Evolutionary conservation across 176 grass and related monocot species (phyloP).

Genomic region (Avena insularis): DNA sequence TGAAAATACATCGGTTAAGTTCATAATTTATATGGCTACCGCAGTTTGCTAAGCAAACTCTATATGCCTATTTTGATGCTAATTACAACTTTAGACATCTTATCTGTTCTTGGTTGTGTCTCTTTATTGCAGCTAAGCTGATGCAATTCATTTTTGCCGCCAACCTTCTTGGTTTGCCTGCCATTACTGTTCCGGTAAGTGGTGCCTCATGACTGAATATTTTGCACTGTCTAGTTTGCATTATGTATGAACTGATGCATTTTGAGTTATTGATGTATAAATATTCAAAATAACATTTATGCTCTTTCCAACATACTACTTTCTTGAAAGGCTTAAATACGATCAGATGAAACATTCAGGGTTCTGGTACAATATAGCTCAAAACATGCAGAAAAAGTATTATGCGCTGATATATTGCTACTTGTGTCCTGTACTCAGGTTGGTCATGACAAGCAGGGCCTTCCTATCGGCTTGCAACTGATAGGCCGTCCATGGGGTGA

Average conservation of each 20-base stretch:
- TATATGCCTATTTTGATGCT: not conserved
- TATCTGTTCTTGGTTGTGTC: constrained; percentile 18
- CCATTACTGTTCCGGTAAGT: constrained; percentile 95
- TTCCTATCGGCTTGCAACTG: constrained; percentile 93
- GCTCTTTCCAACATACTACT: constrained; percentile 27
- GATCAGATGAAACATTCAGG: not conserved
- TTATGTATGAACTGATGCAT: not conserved
- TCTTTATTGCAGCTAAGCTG: constrained; percentile 62
- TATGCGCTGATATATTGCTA: not conserved
- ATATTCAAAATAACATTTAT: not conserved
- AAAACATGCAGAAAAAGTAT: not conserved
- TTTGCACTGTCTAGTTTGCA: not conserved
- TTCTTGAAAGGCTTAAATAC: not conserved
- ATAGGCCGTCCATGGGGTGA: constrained; percentile 97
- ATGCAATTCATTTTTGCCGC: constrained; percentile 86
- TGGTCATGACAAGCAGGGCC: constrained; percentile 87
- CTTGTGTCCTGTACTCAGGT: constrained; percentile 57
- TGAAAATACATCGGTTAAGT: not conserved
- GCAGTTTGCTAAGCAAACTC: not conserved
- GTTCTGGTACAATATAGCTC: not conserved
- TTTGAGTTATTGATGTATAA: not conserved
- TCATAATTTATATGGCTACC: not conserved
- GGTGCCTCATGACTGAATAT: not conserved
- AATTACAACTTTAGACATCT: not conserved
- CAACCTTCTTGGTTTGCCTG: constrained; percentile 95